Base-by-base conservation (phyloP, 176 grass and related monocot species). In the Avena eriantha region DNA sequence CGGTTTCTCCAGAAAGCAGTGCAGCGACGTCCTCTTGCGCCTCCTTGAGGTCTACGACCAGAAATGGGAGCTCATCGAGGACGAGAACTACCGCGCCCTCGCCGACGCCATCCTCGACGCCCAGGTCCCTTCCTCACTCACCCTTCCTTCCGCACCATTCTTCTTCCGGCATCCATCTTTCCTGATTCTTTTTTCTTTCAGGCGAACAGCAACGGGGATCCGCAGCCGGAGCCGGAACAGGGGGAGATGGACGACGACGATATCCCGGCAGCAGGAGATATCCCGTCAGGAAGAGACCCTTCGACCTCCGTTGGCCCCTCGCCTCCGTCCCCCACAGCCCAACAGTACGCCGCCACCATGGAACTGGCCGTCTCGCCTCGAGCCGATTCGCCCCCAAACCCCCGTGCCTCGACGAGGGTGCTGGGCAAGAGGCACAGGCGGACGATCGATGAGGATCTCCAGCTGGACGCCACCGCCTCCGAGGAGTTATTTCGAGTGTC, bases 21-120 rank as follows among this genome's bases (percentile, higher is more conserved):
- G 29, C 29, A 29, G 29, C 1, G 29, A 29, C 29, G 29, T 29
- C 29, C 29, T 29, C 29, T 29, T 29, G 29, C 29, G 29, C 29
- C 29, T 29, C 29, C 29, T 29, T 29, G 29, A 29, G 29, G 29
- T 29, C 29, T 29, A 29, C 2, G 29, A 29, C 29, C 29, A 29
- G 29, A 90, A 92, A 19, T 98, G 95, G 95, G 81, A 90, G 77
- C 75, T 46, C 69, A 95, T 98, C 43, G 95, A 98, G 88, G 93
- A 85, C 0, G 91, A 90, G 12, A 85, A 75, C 68, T 98, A 98
- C 55, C 64, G 87, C 31, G 93, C 68, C 33, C 89, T 98, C n/a
- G 85, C 39, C 0, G 90, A 93, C 5, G 93, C 95, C 10, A 87
- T 98, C 78, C 63, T 88, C 1, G 74, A 90, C 21, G 18, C 24